Conservation (phyloP, 2,329 filamentous ascomycete species). For the Clarireedia homoeocarpa region DNA sequence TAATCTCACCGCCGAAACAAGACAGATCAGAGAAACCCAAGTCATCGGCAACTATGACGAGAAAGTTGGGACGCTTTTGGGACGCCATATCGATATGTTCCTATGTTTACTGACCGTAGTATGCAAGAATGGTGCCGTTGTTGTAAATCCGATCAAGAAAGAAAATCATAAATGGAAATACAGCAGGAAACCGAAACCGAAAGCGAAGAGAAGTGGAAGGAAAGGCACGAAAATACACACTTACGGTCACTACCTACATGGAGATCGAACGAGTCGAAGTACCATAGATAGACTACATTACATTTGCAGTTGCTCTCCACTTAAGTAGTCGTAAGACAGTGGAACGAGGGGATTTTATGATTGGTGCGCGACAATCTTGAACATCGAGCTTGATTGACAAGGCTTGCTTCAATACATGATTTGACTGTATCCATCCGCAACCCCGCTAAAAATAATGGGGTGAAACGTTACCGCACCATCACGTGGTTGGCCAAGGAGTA, state of each 20-base stretch:
- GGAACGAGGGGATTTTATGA: background rate
- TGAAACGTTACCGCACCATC: background rate
- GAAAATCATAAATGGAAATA: too few species aligned
- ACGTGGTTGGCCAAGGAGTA: background rate
- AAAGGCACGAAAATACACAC: too few species aligned
- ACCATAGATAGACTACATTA: too few species aligned
- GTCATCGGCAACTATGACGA: constrained; percentile 39
- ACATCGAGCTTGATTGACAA: background rate
- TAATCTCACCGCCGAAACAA: constrained; percentile 50
- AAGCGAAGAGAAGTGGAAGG: too few species aligned
- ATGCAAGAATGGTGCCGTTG: too few species aligned
- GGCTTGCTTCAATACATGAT: background rate
- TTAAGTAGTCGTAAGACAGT: background rate
- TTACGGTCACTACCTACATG: too few species aligned
- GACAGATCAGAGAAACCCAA: constrained; percentile 39
- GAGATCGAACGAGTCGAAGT: too few species aligned
- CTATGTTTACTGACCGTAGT: too few species aligned
- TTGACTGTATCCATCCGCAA: too few species aligned
- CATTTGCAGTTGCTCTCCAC: too few species aligned
- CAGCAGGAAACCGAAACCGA: too few species aligned
- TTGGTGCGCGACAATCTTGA: background rate
- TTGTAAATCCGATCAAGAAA: too few species aligned
- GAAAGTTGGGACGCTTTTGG: constrained; percentile 32
- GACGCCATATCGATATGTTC: background rate
- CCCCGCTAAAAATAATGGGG: background rate